Evolutionary conservation across 1,284 basidiomycete species (phyloP).

Genomic region (Naganishia sp.): DNA sequence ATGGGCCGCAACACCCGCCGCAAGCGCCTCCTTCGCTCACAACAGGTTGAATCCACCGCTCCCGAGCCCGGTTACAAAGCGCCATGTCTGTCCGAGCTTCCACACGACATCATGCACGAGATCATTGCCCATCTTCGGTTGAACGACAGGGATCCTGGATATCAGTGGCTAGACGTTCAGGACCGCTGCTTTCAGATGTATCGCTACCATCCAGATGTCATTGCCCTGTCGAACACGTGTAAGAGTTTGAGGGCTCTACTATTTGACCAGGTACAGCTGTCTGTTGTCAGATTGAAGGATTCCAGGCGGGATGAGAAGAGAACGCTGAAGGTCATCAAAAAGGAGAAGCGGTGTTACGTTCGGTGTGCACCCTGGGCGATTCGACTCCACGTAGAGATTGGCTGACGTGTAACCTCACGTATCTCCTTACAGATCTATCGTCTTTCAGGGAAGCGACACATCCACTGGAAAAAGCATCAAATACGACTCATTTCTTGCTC

Average conservation of each 20-base stretch:
- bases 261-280: not conserved
- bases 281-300: not conserved
- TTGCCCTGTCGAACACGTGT: not conserved
- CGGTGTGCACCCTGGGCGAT: not conserved
- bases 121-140: not conserved
- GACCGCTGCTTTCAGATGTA: not conserved
- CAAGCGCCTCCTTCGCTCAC: not conserved
- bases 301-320: not conserved
- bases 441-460: not conserved
- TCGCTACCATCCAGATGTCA: not conserved
- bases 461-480: not conserved
- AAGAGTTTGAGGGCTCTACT: not conserved
- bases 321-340: not conserved
- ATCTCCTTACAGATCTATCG: not conserved
- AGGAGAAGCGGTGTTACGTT: not conserved
- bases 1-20: constrained; percentile 2
- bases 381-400: too few species aligned
- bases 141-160: not conserved
- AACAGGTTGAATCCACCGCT: not conserved
- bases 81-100: not conserved
- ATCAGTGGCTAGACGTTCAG: not conserved
- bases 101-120: not conserved
- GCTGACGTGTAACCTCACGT: not conserved
- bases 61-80: not conserved
- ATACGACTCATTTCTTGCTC: not conserved